These are phyloP conservation scores for Colletotrichum cuscutae DNA, from an alignment of 2,329 filamentous ascomycete species.

Conservation along the genomic window DNA sequence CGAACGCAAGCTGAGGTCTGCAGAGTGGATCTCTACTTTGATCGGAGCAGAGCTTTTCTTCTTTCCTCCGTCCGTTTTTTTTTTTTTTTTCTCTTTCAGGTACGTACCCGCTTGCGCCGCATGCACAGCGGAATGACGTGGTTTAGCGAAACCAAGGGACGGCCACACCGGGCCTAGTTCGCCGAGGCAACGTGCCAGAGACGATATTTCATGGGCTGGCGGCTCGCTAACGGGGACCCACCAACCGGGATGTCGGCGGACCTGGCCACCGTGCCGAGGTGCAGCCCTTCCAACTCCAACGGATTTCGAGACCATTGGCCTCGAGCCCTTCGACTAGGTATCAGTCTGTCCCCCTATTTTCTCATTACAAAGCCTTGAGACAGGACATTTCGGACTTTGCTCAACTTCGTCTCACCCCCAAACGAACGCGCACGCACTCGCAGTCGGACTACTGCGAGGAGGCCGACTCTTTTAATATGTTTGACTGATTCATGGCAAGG, in stretches of 20 bases:
- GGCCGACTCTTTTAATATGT: neutral
- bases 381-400: conserved; percentile 4
- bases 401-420: neutral
- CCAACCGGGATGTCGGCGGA: conserved; percentile 21
- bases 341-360: neutral
- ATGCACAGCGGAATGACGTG: conserved; percentile 25
- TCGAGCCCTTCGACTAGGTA: no score
- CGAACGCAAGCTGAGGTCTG: neutral
- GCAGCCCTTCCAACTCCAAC: conserved; percentile 24
- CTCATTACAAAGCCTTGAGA: conserved; percentile 26
- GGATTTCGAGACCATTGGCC: conserved; percentile 8
- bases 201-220: conserved; percentile 3
- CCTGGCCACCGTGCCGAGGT: conserved; percentile 29
- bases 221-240: conserved; percentile 9
- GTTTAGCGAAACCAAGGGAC: neutral
- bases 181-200: conserved; percentile 21
- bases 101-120: conserved; percentile 12
- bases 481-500: neutral
- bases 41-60: neutral
- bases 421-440: conserved; percentile 13
- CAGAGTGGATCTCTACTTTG: neutral
- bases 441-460: conserved; percentile 6
- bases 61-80: neutral
- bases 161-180: conserved; percentile 7
- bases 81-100: neutral